Conservation (phyloP, 345 rosid genomes). For the Brassica napus region DNA sequence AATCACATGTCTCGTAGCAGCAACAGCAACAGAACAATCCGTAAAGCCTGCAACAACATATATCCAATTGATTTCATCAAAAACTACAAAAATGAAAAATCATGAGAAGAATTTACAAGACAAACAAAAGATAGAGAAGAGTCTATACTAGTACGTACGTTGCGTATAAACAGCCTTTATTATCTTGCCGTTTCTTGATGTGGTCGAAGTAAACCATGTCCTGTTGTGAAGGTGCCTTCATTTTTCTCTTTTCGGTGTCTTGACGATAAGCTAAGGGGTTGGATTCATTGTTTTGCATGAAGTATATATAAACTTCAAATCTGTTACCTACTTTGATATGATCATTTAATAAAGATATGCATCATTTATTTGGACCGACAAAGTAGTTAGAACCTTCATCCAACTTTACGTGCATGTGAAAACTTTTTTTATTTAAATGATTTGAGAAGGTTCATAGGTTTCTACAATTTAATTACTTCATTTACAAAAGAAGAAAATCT, state of each 20-base stretch:
- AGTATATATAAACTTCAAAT: constrained; percentile 17
- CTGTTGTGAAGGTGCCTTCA: constrained; percentile 41
- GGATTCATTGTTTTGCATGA: constrained; percentile 5
- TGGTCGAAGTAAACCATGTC: constrained; percentile 30
- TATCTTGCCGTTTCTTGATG: constrained; percentile 23
- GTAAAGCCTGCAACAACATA: constrained; percentile 22
- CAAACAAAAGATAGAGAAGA: background rate
- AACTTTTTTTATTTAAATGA: background rate
- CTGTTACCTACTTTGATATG: constrained; percentile 33
- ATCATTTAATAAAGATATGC: constrained; percentile 34
- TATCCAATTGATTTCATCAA: constrained; percentile 6
- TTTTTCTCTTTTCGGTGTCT: background rate
- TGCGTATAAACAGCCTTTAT: constrained; percentile 35
- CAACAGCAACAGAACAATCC: constrained; percentile 38
- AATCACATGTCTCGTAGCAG: constrained; percentile 21
- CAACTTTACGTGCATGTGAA: background rate
- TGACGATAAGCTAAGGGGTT: constrained; percentile 11
- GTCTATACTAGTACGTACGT: constrained; percentile 9
- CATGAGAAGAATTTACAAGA: background rate
- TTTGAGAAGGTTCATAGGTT: constrained; percentile 10
- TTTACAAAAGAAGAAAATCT: background rate
- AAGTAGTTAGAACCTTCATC: constrained; percentile 35
- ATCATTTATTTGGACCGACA: constrained; percentile 37
- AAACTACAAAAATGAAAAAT: background rate
- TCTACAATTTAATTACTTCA: background rate